Percentiles rank a stretch among this genome's conserved stretches.
These are phyloP conservation scores for Nepenthes gracilis DNA, from an alignment of 148 eudicot genomes.

Conservation along the genomic window DNA sequence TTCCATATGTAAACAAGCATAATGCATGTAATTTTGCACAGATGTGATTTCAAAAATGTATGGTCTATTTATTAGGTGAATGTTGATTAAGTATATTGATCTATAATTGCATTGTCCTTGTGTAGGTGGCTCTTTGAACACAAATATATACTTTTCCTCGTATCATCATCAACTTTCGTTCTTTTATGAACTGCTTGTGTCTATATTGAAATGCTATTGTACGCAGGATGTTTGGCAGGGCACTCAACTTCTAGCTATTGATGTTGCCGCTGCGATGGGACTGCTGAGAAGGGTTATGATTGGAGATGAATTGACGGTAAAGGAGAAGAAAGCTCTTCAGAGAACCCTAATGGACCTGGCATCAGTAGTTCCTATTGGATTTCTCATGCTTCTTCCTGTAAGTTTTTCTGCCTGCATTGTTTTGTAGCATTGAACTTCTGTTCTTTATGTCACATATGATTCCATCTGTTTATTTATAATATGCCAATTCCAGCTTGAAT, in stretches of 20 bases:
- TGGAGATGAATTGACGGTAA: conserved; percentile 82
- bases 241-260: conserved; percentile 93
- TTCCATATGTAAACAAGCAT: too few species aligned
- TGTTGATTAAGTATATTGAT: too few species aligned
- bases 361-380: conserved; percentile 89
- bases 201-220: not conserved
- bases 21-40: too few species aligned
- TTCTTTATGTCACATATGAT: too few species aligned
- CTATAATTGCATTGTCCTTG: too few species aligned
- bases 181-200: not conserved
- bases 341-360: conserved; percentile 89
- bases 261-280: conserved; percentile 70
- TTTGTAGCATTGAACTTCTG: not conserved
- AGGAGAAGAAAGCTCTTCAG: conserved; percentile 72
- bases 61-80: too few species aligned
- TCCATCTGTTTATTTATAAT: too few species aligned
- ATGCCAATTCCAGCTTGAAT: too few species aligned
- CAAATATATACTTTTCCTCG: not conserved
- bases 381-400: conserved; percentile 99
- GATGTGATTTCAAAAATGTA: too few species aligned
- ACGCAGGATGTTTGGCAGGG: conserved; percentile 96
- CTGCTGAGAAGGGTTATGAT: conserved; percentile 67
- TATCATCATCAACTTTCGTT: not conserved
- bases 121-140: not conserved
- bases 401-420: conserved; percentile 23